Evolutionary conservation across 257 asterid genomes (phyloP).

Genomic region (Solanum chmielewskii): DNA sequence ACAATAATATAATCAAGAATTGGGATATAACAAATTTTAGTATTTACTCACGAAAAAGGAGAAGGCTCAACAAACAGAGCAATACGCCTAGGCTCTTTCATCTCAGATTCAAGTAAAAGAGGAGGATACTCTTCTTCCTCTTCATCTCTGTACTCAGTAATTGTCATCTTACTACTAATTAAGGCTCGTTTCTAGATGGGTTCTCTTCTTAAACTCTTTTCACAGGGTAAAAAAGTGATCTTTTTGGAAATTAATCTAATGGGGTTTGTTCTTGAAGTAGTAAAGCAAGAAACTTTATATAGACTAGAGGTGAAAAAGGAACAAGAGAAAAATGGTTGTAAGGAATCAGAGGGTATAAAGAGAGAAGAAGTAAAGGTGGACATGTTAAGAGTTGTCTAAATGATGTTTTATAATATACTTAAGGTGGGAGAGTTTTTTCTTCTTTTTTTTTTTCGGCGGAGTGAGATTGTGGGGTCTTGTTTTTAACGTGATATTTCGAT

Average conservation of each 20-base stretch:
- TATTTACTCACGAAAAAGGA: slow-evolving; percentile 81
- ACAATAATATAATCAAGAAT: neutral
- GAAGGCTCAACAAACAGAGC: slow-evolving; percentile 98
- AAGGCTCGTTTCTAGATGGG: neutral
- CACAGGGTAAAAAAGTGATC: slow-evolving; percentile 5
- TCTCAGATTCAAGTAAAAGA: slow-evolving; percentile 48
- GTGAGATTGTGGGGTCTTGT: neutral
- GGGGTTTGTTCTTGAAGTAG: slow-evolving; percentile 24
- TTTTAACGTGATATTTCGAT: fast-evolving
- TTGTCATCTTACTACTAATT: slow-evolving; percentile 31
- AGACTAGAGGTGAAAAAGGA: neutral
- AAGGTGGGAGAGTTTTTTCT: neutral
- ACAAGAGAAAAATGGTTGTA: neutral
- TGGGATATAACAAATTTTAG: neutral
- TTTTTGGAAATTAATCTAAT: slow-evolving; percentile 12
- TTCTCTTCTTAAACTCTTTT: neutral
- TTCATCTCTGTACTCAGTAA: slow-evolving; percentile 28
- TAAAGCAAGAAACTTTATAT: slow-evolving; percentile 13
- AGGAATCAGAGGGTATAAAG: neutral
- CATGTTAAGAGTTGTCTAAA: slow-evolving; percentile 19
- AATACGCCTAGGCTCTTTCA: slow-evolving; percentile 63
- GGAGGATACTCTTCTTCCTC: slow-evolving; percentile 46
- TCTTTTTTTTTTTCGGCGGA: too few species aligned
- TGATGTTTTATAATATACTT: slow-evolving; percentile 7
- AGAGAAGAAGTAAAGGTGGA: slow-evolving; percentile 8